phyloP scores from a whole-genome alignment of 140 eudicot genomes.

The Flaveria floridana region DNA sequence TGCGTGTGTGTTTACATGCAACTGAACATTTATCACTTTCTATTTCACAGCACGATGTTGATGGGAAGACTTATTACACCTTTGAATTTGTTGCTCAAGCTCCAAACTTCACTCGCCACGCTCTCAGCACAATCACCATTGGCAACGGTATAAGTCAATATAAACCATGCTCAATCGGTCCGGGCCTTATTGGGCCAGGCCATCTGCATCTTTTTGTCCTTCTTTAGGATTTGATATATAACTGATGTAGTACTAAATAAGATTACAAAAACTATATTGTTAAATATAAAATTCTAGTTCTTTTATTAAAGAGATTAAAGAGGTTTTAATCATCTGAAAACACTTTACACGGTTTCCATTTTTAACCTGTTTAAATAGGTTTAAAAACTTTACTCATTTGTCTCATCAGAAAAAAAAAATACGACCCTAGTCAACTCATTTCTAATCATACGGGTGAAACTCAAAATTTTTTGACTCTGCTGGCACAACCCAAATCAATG shows the following conservation, averaged over 20 bases:
- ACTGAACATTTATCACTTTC: conserved; percentile 22
- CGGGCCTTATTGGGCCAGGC: not conserved
- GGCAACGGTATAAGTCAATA: conserved; percentile 63
- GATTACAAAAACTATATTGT: not conserved
- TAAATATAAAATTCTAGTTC: not conserved
- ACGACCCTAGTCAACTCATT: not conserved
- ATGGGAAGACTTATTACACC: conserved; percentile 87
- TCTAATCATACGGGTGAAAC: not conserved
- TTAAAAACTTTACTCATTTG: not conserved
- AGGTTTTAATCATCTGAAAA: not conserved
- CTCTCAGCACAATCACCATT: conserved; percentile 73
- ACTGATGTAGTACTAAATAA: not conserved
- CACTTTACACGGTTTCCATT: not conserved
- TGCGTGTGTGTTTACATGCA: not conserved
- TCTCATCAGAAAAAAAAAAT: not conserved
- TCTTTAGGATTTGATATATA: not conserved
- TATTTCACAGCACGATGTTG: conserved; percentile 65
- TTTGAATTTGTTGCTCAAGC: conserved; percentile 91
- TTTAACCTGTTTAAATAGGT: not conserved
- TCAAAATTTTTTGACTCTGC: not conserved
- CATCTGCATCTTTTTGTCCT: not conserved
- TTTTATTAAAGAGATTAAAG: not conserved
- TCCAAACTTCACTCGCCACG: conserved; percentile 95
- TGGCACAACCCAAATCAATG: not conserved
- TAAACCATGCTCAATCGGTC: conserved; percentile 3